Base-by-base conservation (phyloP, 1,284 basidiomycete genomes). In the Kwoniella shivajii region DNA sequence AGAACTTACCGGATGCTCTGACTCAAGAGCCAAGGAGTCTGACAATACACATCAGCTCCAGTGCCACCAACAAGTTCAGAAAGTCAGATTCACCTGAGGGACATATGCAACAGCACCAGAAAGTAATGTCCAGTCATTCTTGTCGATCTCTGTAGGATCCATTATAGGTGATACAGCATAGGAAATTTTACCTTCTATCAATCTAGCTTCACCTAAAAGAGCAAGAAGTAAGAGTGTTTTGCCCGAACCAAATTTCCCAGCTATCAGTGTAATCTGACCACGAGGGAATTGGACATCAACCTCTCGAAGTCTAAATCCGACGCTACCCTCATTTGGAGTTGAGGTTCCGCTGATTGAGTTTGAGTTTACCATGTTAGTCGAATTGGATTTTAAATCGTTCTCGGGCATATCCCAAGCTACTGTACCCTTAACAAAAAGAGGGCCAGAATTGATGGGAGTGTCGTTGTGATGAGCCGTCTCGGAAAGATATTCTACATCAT, bases 161-260 rank as follows among this genome's bases (percentile, higher is more conserved):
- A 65, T 56, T 48, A 65, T 54, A 16, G 64, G 65, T 48, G 67
- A 75, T 44, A 74, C 80, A 75, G 80, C 67, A 80, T 79, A 74
- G 60, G 77, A 79, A 16, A 81, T 75, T 33, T 75, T 65, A 1
- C 82, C 82, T 14, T 69, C 64, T n/a, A 82, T 78, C n/a, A 93
- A 59, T 73, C 92, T 89, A 5, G 88, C 88, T 78, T 96, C 92
- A 13, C 92, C 92, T 4, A 95, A 81, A 20, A 94, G 82, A 2
- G 89, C 88, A 83, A 74, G 37, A 16, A 93, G 78, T 31, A 94
- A 72, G 16, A 93, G 74, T 0, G 90, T 88, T 79, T 92, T 94
- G 45, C 89, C 89, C 39, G 85, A 64, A 7, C 78, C 79, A n/a
- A 80, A 71, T 31, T 72, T 71, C 1, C 91, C 90, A 65, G 89